phyloP scores from a whole-genome alignment of 116 monocot genomes.

The Phalaenopsis hybrid region DNA sequence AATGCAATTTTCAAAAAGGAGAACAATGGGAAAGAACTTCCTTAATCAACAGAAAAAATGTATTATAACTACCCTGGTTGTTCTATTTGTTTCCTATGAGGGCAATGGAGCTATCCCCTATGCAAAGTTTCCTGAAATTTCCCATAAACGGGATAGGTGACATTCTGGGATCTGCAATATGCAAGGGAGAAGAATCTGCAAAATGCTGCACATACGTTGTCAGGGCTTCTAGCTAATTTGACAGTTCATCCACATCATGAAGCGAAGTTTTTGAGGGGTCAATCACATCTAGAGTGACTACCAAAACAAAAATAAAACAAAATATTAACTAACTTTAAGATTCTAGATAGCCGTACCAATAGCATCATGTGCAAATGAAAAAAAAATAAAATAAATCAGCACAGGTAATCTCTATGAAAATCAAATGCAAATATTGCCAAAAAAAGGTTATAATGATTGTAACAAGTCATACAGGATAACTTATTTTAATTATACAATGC shows the following conservation, averaged over 20 bases:
- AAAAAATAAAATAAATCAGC: neutral
- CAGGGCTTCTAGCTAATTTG: neutral
- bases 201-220: neutral
- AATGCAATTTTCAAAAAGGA: too few relatives aligned
- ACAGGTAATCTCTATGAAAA: neutral
- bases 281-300: neutral
- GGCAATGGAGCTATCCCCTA: too few relatives aligned
- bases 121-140: too few relatives aligned
- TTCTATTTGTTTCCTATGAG: too few relatives aligned
- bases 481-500: neutral
- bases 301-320: neutral
- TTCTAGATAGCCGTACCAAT: neutral
- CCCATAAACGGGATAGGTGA: too few relatives aligned
- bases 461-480: neutral
- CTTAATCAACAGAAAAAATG: too few relatives aligned
- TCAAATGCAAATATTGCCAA: neutral
- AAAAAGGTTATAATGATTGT: neutral
- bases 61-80: too few relatives aligned
- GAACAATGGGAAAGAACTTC: too few relatives aligned
- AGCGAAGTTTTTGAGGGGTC: neutral
- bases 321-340: neutral
- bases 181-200: neutral
- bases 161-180: neutral
- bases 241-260: neutral
- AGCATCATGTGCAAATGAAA: neutral